Conservation (phyloP, 2,329 filamentous ascomycete species). For the Sclerotinia subarctica region DNA sequence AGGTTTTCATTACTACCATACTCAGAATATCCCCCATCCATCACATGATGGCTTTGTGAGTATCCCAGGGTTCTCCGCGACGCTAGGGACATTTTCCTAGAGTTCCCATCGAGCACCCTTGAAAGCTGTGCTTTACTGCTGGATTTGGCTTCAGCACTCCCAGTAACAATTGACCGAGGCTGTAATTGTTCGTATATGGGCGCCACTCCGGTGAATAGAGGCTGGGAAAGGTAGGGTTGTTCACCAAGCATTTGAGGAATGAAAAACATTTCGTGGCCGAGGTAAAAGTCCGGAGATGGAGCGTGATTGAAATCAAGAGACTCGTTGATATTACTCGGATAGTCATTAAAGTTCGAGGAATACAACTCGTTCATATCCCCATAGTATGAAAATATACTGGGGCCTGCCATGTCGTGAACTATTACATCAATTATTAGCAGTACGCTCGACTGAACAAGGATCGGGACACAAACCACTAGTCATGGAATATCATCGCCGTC, state of each 20-base stretch:
- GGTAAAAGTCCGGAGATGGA: conserved; percentile 5
- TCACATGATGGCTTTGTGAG: neutral
- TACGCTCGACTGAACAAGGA: neutral
- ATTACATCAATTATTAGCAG: neutral
- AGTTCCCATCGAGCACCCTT: neutral
- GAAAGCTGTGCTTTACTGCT: neutral
- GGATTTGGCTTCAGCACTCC: neutral
- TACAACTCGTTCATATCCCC: conserved; percentile 12
- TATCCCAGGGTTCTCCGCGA: neutral
- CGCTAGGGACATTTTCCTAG: neutral
- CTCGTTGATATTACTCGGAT: neutral
- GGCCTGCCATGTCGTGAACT: conserved; percentile 4
- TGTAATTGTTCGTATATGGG: neutral
- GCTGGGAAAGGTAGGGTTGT: neutral
- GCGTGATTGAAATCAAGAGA: neutral
- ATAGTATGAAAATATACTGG: neutral
- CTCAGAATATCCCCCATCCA: neutral
- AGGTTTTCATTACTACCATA: neutral
- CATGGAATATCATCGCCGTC: neutral
- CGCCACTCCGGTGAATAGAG: neutral
- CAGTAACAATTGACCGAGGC: neutral
- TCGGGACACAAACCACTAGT: neutral
- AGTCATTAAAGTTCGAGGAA: neutral
- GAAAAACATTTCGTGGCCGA: conserved; percentile 7
- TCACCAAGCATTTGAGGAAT: conserved; percentile 8